Evolutionary conservation across 1,284 basidiomycete species (phyloP).

Genomic region (Porphyrellus sp.): DNA sequence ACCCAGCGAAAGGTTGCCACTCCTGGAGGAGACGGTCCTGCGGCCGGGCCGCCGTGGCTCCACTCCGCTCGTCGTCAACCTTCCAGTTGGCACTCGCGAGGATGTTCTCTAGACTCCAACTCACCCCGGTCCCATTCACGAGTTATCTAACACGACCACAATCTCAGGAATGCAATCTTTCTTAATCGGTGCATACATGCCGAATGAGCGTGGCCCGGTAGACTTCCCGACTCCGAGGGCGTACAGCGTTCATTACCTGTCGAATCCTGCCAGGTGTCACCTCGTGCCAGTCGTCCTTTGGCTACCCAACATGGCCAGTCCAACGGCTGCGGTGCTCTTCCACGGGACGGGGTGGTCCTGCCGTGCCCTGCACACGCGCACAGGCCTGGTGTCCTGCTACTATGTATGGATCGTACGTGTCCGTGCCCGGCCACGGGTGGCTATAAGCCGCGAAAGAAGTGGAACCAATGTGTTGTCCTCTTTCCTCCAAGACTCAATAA

Average conservation of each 20-base stretch:
- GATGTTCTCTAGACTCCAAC: background rate
- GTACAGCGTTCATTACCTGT: constrained; percentile 24
- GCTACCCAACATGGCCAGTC: constrained; percentile 8
- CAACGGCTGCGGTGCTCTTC: constrained; percentile 6
- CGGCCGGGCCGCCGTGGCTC: too few relatives aligned
- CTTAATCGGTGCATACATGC: constrained; percentile 11
- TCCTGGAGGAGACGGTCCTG: too few relatives aligned
- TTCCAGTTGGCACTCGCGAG: background rate
- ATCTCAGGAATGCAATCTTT: background rate
- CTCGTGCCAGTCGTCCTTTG: constrained; percentile 17
- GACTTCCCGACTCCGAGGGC: constrained; percentile 10
- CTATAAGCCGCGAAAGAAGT: constrained; percentile 24
- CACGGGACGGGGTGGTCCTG: constrained; percentile 16
- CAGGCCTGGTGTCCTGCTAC: constrained; percentile 15
- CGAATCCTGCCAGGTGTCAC: background rate
- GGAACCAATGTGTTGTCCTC: constrained; percentile 4
- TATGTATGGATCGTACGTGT: constrained; percentile 23
- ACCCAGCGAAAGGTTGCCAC: too few relatives aligned
- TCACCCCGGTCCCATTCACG: constrained; percentile 27
- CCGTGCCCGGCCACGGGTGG: constrained; percentile 20
- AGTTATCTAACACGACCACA: constrained; percentile 2
- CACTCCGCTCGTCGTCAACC: too few relatives aligned
- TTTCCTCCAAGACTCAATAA: constrained; percentile 5
- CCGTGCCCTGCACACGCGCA: constrained; percentile 18
- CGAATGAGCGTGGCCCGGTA: constrained; percentile 16